Conservation (phyloP, 2,329 filamentous ascomycete species). For the Ophiostoma himal-ulmi region DNA sequence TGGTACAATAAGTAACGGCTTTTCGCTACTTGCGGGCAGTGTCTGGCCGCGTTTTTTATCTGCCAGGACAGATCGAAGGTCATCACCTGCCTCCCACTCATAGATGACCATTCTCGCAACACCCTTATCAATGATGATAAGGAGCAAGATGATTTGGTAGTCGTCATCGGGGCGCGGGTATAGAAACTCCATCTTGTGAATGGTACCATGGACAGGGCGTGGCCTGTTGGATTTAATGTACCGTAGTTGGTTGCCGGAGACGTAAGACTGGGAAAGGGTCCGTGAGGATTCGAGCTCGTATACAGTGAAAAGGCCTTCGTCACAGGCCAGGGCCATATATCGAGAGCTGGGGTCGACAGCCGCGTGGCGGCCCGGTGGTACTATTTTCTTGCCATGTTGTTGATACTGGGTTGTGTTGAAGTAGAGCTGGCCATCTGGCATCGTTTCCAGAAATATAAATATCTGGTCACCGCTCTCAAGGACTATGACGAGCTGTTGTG, state of each 20-base stretch:
- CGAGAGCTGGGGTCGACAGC: conserved; percentile 71
- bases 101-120: conserved; percentile 51
- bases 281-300: conserved; percentile 60
- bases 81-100: conserved; percentile 53
- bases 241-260: conserved; percentile 40
- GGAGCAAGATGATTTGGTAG: conserved; percentile 67
- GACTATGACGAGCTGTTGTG: conserved; percentile 74
- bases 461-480: conserved; percentile 67
- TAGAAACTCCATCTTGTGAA: conserved; percentile 83
- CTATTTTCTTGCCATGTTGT: conserved; percentile 50
- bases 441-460: conserved; percentile 63
- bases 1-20: conserved; percentile 67
- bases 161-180: conserved; percentile 62
- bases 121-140: conserved; percentile 50
- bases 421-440: conserved; percentile 38
- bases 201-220: conserved; percentile 59
- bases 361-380: conserved; percentile 58
- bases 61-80: conserved; percentile 41
- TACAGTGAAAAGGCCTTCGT: conserved; percentile 64
- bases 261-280: conserved; percentile 47
- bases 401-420: conserved; percentile 58
- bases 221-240: conserved; percentile 50
- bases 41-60: conserved; percentile 46
- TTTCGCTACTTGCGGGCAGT: conserved; percentile 46
- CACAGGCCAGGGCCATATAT: conserved; percentile 63